A percentile compares a stretch with the other conserved stretches of the same genome.
phyloP scores from a whole-genome alignment of 2,329 filamentous ascomycete species.

The Stromatinia cepivora region DNA sequence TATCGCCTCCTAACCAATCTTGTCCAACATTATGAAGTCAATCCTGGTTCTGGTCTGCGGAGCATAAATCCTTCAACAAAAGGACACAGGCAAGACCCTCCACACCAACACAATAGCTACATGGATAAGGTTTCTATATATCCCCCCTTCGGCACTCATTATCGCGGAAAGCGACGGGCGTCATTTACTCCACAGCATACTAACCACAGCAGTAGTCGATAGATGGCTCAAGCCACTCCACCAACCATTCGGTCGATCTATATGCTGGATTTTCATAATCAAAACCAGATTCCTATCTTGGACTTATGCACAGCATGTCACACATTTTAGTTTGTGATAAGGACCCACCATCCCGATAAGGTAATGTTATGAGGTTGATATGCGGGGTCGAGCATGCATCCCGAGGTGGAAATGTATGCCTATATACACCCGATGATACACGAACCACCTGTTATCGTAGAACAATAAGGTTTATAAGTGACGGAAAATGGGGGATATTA shows the following conservation, averaged over 20 bases:
- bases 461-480: background rate
- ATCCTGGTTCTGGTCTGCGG: no score
- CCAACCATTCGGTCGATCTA: background rate
- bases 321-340: conserved; percentile 6
- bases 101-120: no score
- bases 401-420: background rate
- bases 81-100: background rate
- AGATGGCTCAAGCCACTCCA: background rate
- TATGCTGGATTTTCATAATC: background rate
- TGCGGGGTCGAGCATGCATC: conserved; percentile 15
- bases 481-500: background rate
- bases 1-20: background rate
- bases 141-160: background rate
- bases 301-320: background rate
- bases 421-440: conserved; percentile 10
- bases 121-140: background rate
- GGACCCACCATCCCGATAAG: conserved; percentile 14
- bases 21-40: background rate
- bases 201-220: no score
- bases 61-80: background rate
- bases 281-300: conserved; percentile 13
- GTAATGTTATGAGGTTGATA: background rate
- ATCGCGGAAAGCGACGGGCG: background rate
- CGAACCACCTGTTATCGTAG: background rate
- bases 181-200: background rate